Conservation (phyloP, 345 rosid species). For the Anacardium occidentale region DNA sequence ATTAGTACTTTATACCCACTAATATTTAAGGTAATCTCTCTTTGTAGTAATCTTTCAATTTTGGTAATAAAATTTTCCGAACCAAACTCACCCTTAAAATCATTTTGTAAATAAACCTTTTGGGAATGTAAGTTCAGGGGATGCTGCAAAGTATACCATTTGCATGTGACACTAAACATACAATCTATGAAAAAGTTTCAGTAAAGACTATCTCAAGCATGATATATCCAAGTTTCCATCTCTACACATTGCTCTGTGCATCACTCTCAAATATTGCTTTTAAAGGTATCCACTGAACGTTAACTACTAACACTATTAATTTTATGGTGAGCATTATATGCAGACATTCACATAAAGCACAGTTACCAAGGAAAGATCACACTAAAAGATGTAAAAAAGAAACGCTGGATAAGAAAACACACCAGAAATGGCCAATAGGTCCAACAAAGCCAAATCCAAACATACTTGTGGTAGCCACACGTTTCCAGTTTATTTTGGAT, state of each 20-base stretch:
- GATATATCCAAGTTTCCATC: neutral
- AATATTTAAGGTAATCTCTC: too few species aligned
- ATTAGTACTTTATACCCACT: too few species aligned
- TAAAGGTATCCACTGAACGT: neutral
- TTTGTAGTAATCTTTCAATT: too few species aligned
- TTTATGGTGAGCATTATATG: neutral
- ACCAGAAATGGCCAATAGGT: slow-evolving; percentile 89
- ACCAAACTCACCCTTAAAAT: too few species aligned
- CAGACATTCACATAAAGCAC: neutral
- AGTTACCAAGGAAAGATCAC: neutral
- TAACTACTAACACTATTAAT: neutral
- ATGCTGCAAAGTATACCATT: neutral
- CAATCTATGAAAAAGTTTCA: neutral
- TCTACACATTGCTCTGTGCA: neutral
- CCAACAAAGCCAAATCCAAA: slow-evolving; percentile 84
- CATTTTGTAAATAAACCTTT: neutral
- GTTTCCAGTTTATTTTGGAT: slow-evolving; percentile 69
- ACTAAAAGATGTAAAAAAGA: slow-evolving; percentile 1
- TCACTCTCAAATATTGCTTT: neutral
- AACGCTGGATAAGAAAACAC: slow-evolving; percentile 26
- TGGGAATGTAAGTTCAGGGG: neutral
- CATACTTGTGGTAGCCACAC: slow-evolving; percentile 69
- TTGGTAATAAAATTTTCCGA: too few species aligned
- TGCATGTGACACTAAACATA: neutral
- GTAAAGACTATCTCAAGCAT: neutral